phyloP scores from a whole-genome alignment of 805 yeast species.

The Candida takata region DNA sequence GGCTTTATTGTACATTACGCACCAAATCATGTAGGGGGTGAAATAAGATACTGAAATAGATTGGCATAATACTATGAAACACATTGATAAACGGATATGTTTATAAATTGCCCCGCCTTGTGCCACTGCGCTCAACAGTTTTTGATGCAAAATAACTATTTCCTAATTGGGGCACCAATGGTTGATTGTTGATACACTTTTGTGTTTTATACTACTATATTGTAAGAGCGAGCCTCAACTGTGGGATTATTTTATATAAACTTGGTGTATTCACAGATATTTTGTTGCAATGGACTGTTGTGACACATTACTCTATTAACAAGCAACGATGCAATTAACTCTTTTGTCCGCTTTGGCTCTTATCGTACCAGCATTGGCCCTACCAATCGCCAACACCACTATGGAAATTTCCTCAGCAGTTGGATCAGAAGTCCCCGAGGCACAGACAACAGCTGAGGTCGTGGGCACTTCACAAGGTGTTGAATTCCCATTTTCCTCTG shows the following conservation, averaged over 20 bases:
- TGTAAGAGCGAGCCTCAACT: no score
- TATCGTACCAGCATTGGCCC: not conserved
- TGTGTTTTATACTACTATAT: not conserved
- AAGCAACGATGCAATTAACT: not conserved
- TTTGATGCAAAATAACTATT: not conserved
- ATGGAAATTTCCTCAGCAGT: not conserved
- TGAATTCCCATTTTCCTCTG: slow-evolving; percentile 6
- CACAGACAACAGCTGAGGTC: not conserved
- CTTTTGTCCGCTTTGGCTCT: not conserved
- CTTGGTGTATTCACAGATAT: no score
- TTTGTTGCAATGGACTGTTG: no score
- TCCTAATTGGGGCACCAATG: slow-evolving; percentile 1
- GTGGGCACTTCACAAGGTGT: not conserved
- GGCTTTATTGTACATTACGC: no score
- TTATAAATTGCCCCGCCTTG: no score
- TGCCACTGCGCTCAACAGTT: no score
- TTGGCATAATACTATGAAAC: no score
- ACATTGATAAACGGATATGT: no score
- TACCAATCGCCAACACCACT: not conserved
- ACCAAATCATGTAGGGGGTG: no score
- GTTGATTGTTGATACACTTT: not conserved
- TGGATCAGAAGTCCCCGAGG: not conserved
- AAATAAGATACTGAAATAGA: no score
- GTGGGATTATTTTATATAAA: not conserved
- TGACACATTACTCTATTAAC: no score